Evolutionary conservation across 2,329 filamentous ascomycete species (phyloP), one percentile per base, ranked within the genome.

Genomic region (Pseudogymnoascus sp.): DNA sequence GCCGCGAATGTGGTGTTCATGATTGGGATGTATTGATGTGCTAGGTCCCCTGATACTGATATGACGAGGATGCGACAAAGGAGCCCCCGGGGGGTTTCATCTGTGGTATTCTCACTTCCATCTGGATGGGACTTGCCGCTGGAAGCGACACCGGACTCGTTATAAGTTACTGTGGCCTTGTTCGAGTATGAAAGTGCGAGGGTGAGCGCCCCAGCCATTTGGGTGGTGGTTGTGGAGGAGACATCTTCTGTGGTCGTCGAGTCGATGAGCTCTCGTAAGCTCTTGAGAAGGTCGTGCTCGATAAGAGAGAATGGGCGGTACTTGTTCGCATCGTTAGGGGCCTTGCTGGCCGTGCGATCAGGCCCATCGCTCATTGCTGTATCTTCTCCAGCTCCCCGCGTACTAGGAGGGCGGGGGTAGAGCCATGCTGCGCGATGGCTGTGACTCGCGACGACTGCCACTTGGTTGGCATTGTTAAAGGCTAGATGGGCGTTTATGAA

Each of bases 1-100:
- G 93, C 95, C 2, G 95, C 95, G 76, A 99, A 99, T 66, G 97
- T 96, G 70, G 89, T 86, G 78, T 99, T 99, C 95, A 99, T 99
- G 69, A 96, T 95, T 0, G 93, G 89, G 63, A 99, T 99, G 78
- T 99, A 99, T 76, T 97, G 87, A 66, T 85, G 89, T 4, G 92
- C 87, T 0, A 96, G 85, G 70, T 93, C 90, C 44, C 83, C 91
- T 57, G 91, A 96, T 4, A 97, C 92, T 59, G 90, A 96, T 62
- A 99, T 75, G 67, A 97, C 87, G 63, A 99, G 83, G 71, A 99
- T 96, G 65, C 95, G 89, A 13, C 88, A 88, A 68, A 90, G 87
- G 19, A 95, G 79, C 17, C 83, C 80, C 2, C 78, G 71, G 66
- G 78, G 68, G 68, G 75, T 69, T 65, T 73, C 64, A 67, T 72